phyloP scores from a whole-genome alignment of 139 green algal genomes.

The Micromonas commoda region DNA sequence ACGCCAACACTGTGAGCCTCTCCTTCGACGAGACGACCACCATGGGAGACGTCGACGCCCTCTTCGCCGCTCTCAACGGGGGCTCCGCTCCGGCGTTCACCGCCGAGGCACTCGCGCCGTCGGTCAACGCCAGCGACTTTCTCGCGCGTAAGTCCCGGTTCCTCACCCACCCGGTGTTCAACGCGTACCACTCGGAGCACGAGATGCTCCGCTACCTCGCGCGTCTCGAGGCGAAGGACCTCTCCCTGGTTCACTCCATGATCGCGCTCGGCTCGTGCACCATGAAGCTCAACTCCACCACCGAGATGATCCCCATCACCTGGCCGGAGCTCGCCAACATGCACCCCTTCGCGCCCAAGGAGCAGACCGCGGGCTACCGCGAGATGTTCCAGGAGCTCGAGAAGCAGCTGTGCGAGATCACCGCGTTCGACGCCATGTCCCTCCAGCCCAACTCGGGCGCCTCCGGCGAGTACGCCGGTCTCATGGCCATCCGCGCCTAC shows the following conservation, averaged over 20 bases:
- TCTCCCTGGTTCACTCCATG: slow-evolving; percentile 93
- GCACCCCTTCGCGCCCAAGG: slow-evolving; percentile 85
- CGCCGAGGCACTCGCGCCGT: background rate
- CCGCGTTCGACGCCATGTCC: slow-evolving; percentile 93
- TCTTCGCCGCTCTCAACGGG: slow-evolving; percentile 58
- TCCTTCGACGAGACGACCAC: slow-evolving; percentile 89
- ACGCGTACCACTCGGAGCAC: slow-evolving; percentile 84
- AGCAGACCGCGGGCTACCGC: slow-evolving; percentile 78
- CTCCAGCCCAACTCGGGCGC: slow-evolving; percentile 94
- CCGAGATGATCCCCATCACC: slow-evolving; percentile 97
- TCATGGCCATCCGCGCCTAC: slow-evolving; percentile 97
- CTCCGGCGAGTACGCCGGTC: slow-evolving; percentile 92
- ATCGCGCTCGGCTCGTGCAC: slow-evolving; percentile 97
- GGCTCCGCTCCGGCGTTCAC: background rate
- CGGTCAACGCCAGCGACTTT: slow-evolving; percentile 56
- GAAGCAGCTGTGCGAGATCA: slow-evolving; percentile 89
- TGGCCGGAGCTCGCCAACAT: slow-evolving; percentile 95
- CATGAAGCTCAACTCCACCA: slow-evolving; percentile 99
- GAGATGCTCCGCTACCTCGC: slow-evolving; percentile 94
- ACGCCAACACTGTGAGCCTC: slow-evolving; percentile 58
- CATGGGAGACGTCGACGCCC: slow-evolving; percentile 76
- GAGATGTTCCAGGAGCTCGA: slow-evolving; percentile 94
- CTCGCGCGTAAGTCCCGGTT: slow-evolving; percentile 58
- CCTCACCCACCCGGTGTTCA: slow-evolving; percentile 56
- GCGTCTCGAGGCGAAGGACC: slow-evolving; percentile 92